Evolutionary conservation across 139 green algal genomes (phyloP).

Genomic region (Edaphochlamys debaryana): DNA sequence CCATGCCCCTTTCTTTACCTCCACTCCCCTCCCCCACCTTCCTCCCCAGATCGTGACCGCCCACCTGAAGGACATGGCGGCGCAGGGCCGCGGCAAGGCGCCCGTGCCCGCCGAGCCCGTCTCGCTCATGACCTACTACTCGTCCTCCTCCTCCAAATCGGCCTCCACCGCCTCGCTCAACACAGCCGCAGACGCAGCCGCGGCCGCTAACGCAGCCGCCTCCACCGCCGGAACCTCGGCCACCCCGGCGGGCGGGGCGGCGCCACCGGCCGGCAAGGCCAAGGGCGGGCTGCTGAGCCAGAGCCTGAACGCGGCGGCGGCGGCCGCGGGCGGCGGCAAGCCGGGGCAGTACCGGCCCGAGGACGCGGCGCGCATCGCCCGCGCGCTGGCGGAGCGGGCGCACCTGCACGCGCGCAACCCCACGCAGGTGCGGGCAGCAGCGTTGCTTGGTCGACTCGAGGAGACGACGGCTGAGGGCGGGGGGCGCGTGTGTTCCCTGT

Average conservation of each 20-base stretch:
- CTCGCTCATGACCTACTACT: not conserved
- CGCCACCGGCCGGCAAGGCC: not conserved
- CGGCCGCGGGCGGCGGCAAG: not conserved
- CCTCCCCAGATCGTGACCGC: constrained; percentile 14
- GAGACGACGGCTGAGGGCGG: no score
- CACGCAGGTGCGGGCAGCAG: no score
- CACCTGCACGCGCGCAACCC: constrained; percentile 56
- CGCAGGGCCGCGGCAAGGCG: constrained; percentile 12
- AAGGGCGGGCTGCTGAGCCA: constrained; percentile 25
- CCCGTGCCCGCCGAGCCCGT: not conserved
- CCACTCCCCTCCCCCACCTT: no score
- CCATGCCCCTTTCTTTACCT: no score
- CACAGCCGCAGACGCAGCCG: no score
- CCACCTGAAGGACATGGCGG: constrained; percentile 23
- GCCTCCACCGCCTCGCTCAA: not conserved
- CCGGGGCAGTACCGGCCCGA: not conserved
- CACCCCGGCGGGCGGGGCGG: no score
- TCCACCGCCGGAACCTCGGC: no score
- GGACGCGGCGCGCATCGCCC: constrained; percentile 23
- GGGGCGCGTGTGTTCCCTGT: no score
- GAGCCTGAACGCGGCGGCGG: constrained; percentile 8
- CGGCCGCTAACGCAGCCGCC: no score
- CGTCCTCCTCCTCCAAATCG: not conserved
- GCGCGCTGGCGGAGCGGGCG: constrained; percentile 39
- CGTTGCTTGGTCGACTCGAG: no score